phyloP scores from a whole-genome alignment of 192 early-diverging fungal genomes.

The Rhizophlyctis rosea region DNA sequence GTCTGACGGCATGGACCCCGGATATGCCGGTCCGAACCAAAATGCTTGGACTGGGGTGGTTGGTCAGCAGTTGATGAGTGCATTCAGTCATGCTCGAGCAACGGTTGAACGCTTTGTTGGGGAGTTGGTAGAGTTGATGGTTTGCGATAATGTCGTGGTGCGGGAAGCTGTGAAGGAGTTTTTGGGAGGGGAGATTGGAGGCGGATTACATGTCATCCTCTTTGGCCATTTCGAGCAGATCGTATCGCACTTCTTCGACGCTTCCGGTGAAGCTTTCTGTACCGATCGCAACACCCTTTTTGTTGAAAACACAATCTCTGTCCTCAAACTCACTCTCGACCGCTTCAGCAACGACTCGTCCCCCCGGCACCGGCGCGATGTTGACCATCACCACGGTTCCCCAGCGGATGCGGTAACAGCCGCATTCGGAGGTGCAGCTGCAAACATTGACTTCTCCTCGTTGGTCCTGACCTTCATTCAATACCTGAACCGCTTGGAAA shows the following conservation, averaged over 20 bases:
- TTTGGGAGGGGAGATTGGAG: conserved; percentile 71
- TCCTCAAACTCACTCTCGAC: conserved; percentile 19
- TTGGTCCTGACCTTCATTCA: conserved; percentile 64
- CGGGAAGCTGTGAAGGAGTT: conserved; percentile 75
- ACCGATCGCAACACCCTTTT: conserved; percentile 67
- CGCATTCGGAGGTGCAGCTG: neutral
- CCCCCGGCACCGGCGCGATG: conserved; percentile 7
- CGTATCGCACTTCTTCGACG: conserved; percentile 59
- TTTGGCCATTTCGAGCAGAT: conserved; percentile 33
- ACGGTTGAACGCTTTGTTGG: conserved; percentile 69
- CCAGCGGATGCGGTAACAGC: conserved; percentile 10
- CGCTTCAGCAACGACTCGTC: conserved; percentile 8
- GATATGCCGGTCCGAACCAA: neutral
- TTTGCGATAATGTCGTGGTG: conserved; percentile 70
- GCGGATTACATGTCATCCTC: conserved; percentile 55
- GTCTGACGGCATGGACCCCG: neutral
- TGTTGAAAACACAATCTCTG: conserved; percentile 36
- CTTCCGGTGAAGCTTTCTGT: conserved; percentile 47
- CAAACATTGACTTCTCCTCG: conserved; percentile 65
- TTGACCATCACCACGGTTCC: neutral
- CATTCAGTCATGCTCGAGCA: conserved; percentile 25
- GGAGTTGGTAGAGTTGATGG: conserved; percentile 69
- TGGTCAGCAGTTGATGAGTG: conserved; percentile 11
- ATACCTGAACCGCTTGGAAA: conserved; percentile 66
- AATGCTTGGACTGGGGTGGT: conserved; percentile 29